A percentile compares a stretch with the other conserved stretches of the same genome.
Conservation (phyloP, 208 protist species). For the Crithidia expoeki region DNA sequence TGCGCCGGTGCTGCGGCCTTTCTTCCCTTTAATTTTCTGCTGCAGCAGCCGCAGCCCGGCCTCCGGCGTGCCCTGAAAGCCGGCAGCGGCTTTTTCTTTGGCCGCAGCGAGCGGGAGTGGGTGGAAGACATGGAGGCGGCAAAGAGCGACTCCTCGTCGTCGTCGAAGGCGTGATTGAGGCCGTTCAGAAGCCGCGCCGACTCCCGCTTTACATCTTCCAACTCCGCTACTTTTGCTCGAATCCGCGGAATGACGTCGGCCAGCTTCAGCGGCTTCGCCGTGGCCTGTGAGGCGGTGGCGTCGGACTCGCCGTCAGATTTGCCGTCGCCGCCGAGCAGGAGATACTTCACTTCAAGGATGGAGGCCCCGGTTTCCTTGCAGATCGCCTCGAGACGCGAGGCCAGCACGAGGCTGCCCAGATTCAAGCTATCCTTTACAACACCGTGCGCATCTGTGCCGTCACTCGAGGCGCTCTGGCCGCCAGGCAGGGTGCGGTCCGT, state of each 20-base stretch:
- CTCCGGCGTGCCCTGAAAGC: conserved; percentile 23
- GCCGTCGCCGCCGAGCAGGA: conserved; percentile 26
- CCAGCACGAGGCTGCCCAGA: conserved; percentile 11
- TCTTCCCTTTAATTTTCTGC: conserved; percentile 24
- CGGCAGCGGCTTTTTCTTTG: conserved; percentile 65
- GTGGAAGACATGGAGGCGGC: conserved; percentile 26
- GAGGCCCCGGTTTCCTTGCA: conserved; percentile 44
- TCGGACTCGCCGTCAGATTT: not conserved
- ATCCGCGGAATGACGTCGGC: conserved; percentile 40
- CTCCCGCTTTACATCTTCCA: conserved; percentile 46
- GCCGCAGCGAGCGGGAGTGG: conserved; percentile 35
- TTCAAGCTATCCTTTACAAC: not conserved
- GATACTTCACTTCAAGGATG: conserved; percentile 41
- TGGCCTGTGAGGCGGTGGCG: not conserved
- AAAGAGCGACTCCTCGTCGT: conserved; percentile 27
- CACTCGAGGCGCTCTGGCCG: not conserved
- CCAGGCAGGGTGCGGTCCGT: not conserved
- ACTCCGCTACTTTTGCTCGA: conserved; percentile 41
- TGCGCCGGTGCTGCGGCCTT: conserved; percentile 25
- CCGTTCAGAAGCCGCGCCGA: conserved; percentile 45
- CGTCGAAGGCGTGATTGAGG: conserved; percentile 43
- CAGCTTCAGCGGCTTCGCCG: conserved; percentile 22
- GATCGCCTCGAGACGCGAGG: conserved; percentile 30
- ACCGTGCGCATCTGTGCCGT: not conserved
- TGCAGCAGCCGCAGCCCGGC: conserved; percentile 31